These are phyloP conservation scores for Blastocystis sp. DNA, from an alignment of 352 stramenopile species.

Conservation along the genomic window DNA sequence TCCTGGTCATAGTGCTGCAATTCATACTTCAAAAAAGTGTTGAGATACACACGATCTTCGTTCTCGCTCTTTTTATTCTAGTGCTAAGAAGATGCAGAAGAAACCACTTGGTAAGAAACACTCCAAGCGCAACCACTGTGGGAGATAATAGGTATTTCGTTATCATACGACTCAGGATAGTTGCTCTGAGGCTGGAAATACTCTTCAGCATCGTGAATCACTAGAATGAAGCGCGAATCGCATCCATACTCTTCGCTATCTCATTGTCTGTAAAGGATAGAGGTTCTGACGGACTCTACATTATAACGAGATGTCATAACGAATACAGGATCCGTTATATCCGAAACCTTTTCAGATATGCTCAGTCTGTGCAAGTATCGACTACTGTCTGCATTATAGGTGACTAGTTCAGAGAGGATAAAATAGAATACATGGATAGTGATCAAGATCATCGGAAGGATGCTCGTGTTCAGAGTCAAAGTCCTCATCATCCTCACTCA, in stretches of 20 bases:
- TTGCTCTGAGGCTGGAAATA: not conserved
- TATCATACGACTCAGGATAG: not conserved
- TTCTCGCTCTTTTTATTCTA: constrained; percentile 42
- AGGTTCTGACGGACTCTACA: not conserved
- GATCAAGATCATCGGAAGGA: not conserved
- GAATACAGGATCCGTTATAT: not conserved
- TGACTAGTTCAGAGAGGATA: not conserved
- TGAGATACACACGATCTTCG: constrained; percentile 21
- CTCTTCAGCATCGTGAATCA: constrained; percentile 5
- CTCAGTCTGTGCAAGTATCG: not conserved
- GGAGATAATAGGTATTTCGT: not conserved
- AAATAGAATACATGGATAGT: not conserved
- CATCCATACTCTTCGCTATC: not conserved
- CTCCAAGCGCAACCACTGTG: not conserved
- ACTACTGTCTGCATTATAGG: not conserved
- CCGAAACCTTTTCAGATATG: not conserved
- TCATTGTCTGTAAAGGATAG: not conserved
- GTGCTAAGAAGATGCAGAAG: not conserved
- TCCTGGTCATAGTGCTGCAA: not conserved
- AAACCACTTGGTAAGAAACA: not conserved
- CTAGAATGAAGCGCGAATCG: not conserved
- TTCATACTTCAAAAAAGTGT: not conserved
- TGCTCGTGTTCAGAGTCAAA: not conserved
- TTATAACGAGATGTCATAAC: no score
- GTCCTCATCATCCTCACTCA: not conserved